phyloP scores from a whole-genome alignment of 345 rosid species.

The Citrus unshiu region DNA sequence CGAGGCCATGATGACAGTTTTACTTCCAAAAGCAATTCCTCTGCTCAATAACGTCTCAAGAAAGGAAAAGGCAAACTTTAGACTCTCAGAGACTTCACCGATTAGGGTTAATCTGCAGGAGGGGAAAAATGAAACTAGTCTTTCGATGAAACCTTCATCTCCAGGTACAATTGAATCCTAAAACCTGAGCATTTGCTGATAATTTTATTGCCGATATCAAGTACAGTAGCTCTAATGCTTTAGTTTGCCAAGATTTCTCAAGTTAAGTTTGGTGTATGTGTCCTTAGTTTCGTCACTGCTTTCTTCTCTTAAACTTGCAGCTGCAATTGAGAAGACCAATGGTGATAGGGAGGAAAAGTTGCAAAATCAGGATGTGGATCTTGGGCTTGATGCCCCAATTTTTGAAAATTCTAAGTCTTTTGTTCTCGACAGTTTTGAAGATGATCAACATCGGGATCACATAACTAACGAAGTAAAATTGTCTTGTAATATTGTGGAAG shows the following conservation, averaged over 20 bases:
- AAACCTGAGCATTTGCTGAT: not conserved
- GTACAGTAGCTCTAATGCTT: not conserved
- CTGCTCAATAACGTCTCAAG: slow-evolving; percentile 50
- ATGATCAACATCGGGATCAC: slow-evolving; percentile 25
- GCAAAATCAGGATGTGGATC: slow-evolving; percentile 24
- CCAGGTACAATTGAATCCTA: slow-evolving; percentile 24
- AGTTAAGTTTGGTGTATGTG: not conserved
- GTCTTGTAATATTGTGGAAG: slow-evolving; percentile 20
- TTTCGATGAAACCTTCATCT: slow-evolving; percentile 25
- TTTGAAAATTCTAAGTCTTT: slow-evolving; percentile 25
- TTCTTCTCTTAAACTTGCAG: slow-evolving; percentile 29
- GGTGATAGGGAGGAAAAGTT: slow-evolving; percentile 19
- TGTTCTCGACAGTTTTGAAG: slow-evolving; percentile 51
- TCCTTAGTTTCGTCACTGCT: slow-evolving; percentile 3
- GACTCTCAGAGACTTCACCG: slow-evolving; percentile 21
- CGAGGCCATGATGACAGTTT: slow-evolving; percentile 73
- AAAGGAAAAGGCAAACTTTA: slow-evolving; percentile 32
- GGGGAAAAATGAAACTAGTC: slow-evolving; percentile 17
- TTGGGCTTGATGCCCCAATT: slow-evolving; percentile 20
- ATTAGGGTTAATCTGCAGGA: not conserved
- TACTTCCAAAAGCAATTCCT: slow-evolving; percentile 93
- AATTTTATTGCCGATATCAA: not conserved
- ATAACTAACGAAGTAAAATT: slow-evolving; percentile 17
- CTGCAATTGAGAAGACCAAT: slow-evolving; percentile 20
- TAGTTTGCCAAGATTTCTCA: not conserved